Conservation (phyloP, 2,329 filamentous ascomycete species). For the Phialocephala sp. region DNA sequence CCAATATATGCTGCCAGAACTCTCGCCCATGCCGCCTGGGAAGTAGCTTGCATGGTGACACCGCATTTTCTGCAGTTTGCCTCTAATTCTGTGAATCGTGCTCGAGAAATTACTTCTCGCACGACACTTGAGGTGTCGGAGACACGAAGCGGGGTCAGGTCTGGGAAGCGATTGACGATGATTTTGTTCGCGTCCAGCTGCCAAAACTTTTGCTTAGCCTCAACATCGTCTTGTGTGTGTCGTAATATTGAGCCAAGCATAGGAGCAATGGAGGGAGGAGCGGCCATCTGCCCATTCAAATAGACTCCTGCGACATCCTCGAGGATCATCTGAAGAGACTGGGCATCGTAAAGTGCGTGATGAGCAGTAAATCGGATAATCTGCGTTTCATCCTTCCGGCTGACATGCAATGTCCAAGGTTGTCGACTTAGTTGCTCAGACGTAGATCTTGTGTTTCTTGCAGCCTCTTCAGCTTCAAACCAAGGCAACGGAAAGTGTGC, state of each 20-base stretch:
- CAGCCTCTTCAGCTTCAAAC: conserved; percentile 36
- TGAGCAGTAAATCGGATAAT: conserved; percentile 51
- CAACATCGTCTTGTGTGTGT: conserved; percentile 39
- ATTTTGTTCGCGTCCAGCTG: conserved; percentile 55
- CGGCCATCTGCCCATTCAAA: conserved; percentile 34
- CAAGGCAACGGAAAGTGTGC: conserved; percentile 47
- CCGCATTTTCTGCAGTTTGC: conserved; percentile 59
- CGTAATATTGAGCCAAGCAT: conserved; percentile 52
- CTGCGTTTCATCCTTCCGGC: conserved; percentile 12
- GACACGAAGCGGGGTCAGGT: conserved; percentile 67
- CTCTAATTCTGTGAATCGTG: conserved; percentile 56
- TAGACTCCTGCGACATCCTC: conserved; percentile 58
- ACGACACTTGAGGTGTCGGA: conserved; percentile 44
- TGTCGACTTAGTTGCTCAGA: conserved; percentile 23
- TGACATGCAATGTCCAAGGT: conserved; percentile 40
- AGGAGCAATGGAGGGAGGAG: conserved; percentile 46
- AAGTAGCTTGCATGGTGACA: conserved; percentile 76
- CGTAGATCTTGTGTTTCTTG: neutral
- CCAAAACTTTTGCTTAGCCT: conserved; percentile 65
- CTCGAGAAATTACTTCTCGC: conserved; percentile 46
- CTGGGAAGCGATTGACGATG: conserved; percentile 74
- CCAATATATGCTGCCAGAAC: conserved; percentile 79
- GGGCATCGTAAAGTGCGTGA: conserved; percentile 86
- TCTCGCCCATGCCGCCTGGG: conserved; percentile 80
- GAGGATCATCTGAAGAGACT: conserved; percentile 71